Evolutionary conservation across 2,329 filamentous ascomycete genomes (phyloP), one percentile per base, ranked within the genome.

Genomic region (Ophiosphaerella herpotricha): DNA sequence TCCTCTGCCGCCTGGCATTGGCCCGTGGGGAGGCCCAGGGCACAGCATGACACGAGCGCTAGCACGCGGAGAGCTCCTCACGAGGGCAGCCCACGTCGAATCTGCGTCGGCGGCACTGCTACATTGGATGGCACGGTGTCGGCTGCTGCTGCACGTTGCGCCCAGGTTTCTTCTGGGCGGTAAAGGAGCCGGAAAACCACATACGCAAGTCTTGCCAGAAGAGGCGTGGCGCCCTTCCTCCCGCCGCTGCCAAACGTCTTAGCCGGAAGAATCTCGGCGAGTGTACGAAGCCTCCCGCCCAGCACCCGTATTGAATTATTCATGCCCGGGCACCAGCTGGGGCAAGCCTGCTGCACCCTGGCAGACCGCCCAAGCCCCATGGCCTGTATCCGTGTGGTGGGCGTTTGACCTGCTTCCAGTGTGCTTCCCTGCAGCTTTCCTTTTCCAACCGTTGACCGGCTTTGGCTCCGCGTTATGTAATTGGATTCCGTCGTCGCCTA

Each of bases 341-440:
- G 52, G 52, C 56, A 60, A 52, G 55, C 57, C 56, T 55, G 61
- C 54, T 56, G 55, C 48, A 60, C 58, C 61, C 60, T 59, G 56
- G 58, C 53, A 54, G 55, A 58, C 55, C 56, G 63, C 60, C 61
- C 53, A 54, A 60, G 61, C 58, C 57, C 47, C 50, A 54, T 55
- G 57, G 59, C 58, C 54, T 60, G 59, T 54, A 57, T 55, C 54
- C 55, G 58, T 57, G 48, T 60, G 58, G 60, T 63, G 50, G 53
- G 61, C 57, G 59, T 63, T 61, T 60, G 56, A 57, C 56, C 54
- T 55, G 55, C 62, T 59, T 57, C 58, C 55, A 58, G 48, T 52
- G 54, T 48, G 47, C 54, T 58, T 61, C 60, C 64, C 63, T 68
- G 63, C 55, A 58, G 55, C 53, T 56, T 16, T 56, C 52, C 56